Percentiles rank a stretch among this genome's conserved stretches.
These are phyloP conservation scores for Lactarius sp. DNA, from an alignment of 768 basidiomycete genomes.

Conservation along the genomic window DNA sequence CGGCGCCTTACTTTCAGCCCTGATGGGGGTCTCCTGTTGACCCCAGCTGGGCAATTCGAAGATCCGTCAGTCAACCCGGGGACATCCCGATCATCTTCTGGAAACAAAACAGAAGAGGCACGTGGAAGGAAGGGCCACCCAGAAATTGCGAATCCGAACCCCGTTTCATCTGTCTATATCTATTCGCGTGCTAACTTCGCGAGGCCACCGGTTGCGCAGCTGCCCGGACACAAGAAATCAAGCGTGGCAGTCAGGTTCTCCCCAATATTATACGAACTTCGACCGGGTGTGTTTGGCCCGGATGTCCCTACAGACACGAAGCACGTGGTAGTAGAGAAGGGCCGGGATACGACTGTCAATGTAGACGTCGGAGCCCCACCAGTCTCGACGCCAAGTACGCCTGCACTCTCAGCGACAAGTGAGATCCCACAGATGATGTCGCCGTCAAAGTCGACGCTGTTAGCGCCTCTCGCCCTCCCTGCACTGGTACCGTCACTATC, in stretches of 20 bases:
- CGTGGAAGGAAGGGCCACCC: slow-evolving; percentile 59
- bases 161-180: slow-evolving; percentile 75
- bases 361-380: slow-evolving; percentile 42
- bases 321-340: slow-evolving; percentile 62
- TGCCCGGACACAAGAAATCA: slow-evolving; percentile 95
- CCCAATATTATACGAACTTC: slow-evolving; percentile 88
- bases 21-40: slow-evolving; percentile 88
- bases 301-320: slow-evolving; percentile 40
- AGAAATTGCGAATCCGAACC: slow-evolving; percentile 35
- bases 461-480: slow-evolving; percentile 24
- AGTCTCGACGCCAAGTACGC: slow-evolving; percentile 10
- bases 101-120: slow-evolving; percentile 33
- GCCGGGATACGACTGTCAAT: slow-evolving; percentile 53
- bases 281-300: slow-evolving; percentile 47
- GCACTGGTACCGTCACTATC: slow-evolving; percentile 9
- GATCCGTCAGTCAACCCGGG: slow-evolving; percentile 65
- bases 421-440: slow-evolving; percentile 24
- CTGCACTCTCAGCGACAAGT: slow-evolving; percentile 18
- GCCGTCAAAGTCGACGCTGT: slow-evolving; percentile 24
- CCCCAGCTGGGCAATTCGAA: slow-evolving; percentile 96
- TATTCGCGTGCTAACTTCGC: slow-evolving; percentile 95
- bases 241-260: slow-evolving; percentile 93
- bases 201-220: slow-evolving; percentile 85
- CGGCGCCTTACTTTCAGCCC: slow-evolving; percentile 90
- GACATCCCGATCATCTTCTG: slow-evolving; percentile 32